Evolutionary conservation across 495 filamentous ascomycete species (phyloP).

Genomic region (Bacidia rubella): DNA sequence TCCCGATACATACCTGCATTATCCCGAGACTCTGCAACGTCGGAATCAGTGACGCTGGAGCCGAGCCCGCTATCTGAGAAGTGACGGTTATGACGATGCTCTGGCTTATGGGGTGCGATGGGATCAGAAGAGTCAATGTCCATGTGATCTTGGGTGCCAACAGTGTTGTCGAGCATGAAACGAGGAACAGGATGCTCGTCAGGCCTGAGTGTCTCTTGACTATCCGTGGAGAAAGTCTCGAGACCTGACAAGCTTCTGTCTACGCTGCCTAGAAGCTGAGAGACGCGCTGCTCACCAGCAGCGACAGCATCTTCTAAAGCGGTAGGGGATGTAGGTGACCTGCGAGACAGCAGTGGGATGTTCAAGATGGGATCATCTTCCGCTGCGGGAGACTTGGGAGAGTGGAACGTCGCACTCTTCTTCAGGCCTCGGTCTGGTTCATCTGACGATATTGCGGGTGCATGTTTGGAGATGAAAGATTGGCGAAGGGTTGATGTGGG

Average conservation of each 20-base stretch:
- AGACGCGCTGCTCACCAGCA: conserved; percentile 35
- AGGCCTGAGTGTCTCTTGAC: conserved; percentile 16
- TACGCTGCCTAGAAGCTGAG: conserved; percentile 30
- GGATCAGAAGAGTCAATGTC: conserved; percentile 16
- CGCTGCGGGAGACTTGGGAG: conserved; percentile 29
- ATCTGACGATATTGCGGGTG: not conserved
- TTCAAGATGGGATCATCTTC: conserved; percentile 31
- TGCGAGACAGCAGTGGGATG: conserved; percentile 34
- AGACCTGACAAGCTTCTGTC: conserved; percentile 27
- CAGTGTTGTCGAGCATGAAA: conserved; percentile 14
- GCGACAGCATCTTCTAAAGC: conserved; percentile 32
- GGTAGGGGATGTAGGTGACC: conserved; percentile 34
- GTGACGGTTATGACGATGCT: conserved; percentile 12
- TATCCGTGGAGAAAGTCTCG: conserved; percentile 19
- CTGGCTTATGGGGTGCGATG: conserved; percentile 15
- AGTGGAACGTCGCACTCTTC: conserved; percentile 41
- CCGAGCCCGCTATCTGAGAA: conserved; percentile 11
- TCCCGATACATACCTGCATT: conserved; percentile 19
- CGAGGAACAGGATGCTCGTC: conserved; percentile 25
- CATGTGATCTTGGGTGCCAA: conserved; percentile 13
- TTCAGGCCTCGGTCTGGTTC: conserved; percentile 22
- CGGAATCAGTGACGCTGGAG: conserved; percentile 24
- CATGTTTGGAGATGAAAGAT: conserved; percentile 7
- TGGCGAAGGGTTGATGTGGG: conserved; percentile 11
- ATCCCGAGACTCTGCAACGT: conserved; percentile 40